These are phyloP conservation scores for Barnettozyma sucrosica DNA, from an alignment of 805 yeast species.

Conservation along the genomic window DNA sequence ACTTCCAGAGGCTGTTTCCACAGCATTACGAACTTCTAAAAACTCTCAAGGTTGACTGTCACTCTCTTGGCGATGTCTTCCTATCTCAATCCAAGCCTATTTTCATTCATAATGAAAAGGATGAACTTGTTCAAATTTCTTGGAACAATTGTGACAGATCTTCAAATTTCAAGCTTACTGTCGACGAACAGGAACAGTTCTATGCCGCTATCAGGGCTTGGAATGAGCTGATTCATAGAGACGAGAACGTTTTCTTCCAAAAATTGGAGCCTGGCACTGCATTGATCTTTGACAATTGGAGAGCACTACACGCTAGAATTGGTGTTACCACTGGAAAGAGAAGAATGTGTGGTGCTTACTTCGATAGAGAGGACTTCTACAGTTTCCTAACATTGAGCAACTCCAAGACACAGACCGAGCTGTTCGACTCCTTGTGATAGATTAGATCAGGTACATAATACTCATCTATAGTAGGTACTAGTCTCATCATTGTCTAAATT, in stretches of 20 bases:
- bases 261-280: slow-evolving; percentile 61
- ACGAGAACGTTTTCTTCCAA: slow-evolving; percentile 46
- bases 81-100: slow-evolving; percentile 61
- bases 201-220: slow-evolving; percentile 55
- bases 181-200: slow-evolving; percentile 41
- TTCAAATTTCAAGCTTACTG: slow-evolving; percentile 36
- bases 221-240: slow-evolving; percentile 45
- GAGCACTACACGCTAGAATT: slow-evolving; percentile 63
- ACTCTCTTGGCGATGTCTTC: slow-evolving; percentile 69
- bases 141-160: slow-evolving; percentile 73
- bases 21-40: slow-evolving; percentile 46
- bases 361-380: slow-evolving; percentile 61
- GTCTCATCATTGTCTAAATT: not conserved
- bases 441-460: too few relatives aligned
- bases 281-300: slow-evolving; percentile 67
- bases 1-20: slow-evolving; percentile 41
- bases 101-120: slow-evolving; percentile 42
- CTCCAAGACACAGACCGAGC: slow-evolving; percentile 39
- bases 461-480: not conserved
- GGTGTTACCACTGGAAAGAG: slow-evolving; percentile 57
- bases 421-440: slow-evolving; percentile 27
- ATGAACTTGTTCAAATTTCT: slow-evolving; percentile 53
- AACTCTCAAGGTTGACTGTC: slow-evolving; percentile 53
- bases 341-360: slow-evolving; percentile 68
- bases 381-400: slow-evolving; percentile 40